Evolutionary conservation across 805 yeast genomes (phyloP).

Genomic region (Hanseniaspora taiwanica): DNA sequence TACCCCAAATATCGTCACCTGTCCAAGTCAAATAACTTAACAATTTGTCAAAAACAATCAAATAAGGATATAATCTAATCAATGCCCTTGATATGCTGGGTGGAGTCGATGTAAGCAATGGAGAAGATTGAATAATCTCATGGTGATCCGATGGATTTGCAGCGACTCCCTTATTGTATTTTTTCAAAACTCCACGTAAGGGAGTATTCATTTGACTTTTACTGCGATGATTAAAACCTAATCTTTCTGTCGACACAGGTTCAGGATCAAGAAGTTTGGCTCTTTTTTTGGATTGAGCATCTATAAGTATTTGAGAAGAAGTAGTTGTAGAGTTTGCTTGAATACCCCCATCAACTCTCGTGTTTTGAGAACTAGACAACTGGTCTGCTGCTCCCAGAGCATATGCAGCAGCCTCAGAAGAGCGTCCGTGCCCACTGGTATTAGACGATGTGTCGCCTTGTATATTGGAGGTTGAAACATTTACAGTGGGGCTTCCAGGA

Average conservation of each 20-base stretch:
- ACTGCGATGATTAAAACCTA: slow-evolving; percentile 6
- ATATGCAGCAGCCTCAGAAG: no score
- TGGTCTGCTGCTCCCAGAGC: not conserved
- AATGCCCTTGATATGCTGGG: slow-evolving; percentile 79
- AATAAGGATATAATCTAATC: slow-evolving; percentile 72
- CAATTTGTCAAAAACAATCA: slow-evolving; percentile 55
- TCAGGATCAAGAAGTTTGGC: slow-evolving; percentile 4
- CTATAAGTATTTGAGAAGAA: not conserved
- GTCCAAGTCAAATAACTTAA: slow-evolving; percentile 84
- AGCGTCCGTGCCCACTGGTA: no score
- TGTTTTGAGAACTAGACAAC: not conserved
- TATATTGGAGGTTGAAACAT: no score
- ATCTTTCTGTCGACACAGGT: slow-evolving; percentile 3
- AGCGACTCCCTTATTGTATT: not conserved
- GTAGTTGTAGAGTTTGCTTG: not conserved
- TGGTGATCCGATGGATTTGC: not conserved
- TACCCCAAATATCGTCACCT: slow-evolving; percentile 66
- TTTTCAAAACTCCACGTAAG: slow-evolving; percentile 6
- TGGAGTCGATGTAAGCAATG: slow-evolving; percentile 78
- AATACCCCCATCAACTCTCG: no score
- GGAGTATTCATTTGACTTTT: slow-evolving; percentile 5
- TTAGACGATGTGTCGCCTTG: no score
- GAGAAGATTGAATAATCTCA: slow-evolving; percentile 38
- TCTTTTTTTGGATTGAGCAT: slow-evolving; percentile 2
- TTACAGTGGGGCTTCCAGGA: no score